Conservation (phyloP, 2,329 filamentous ascomycete species). For the Neophaeococcomyces aloes region DNA sequence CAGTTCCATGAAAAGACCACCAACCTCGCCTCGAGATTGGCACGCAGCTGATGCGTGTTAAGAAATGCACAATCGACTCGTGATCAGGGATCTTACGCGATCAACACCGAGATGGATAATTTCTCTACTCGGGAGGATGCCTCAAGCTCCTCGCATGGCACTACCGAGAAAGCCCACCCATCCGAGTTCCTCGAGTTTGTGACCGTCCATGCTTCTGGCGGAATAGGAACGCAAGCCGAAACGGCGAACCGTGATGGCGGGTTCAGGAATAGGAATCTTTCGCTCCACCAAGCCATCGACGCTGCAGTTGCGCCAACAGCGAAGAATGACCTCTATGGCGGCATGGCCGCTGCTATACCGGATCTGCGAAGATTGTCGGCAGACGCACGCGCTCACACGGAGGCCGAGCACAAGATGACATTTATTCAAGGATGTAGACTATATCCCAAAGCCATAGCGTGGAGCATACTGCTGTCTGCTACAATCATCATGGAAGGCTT, state of each 20-base stretch:
- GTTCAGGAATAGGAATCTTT: no score
- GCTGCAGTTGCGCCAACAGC: constrained; percentile 9
- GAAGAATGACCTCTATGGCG: constrained; percentile 19
- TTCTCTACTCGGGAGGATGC: constrained; percentile 25
- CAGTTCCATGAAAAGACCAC: no score
- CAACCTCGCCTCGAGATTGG: no score
- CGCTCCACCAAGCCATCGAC: no score
- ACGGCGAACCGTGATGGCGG: no score
- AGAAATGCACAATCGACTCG: no score
- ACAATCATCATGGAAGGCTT: constrained; percentile 26
- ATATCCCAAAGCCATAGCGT: constrained; percentile 24
- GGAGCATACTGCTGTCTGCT: constrained; percentile 22
- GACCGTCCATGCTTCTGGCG: constrained; percentile 50
- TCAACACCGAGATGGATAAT: not conserved
- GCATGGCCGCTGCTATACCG: constrained; percentile 16
- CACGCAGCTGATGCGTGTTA: no score
- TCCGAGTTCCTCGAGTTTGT: constrained; percentile 22
- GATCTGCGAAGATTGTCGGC: constrained; percentile 16
- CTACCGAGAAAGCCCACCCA: not conserved
- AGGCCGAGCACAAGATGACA: constrained; percentile 23
- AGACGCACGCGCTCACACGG: constrained; percentile 18
- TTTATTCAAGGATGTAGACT: constrained; percentile 19
- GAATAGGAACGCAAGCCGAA: not conserved
- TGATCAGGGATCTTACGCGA: no score
- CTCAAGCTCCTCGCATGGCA: not conserved